phyloP scores from a whole-genome alignment of 2,329 filamentous ascomycete genomes.

The Alternaria rosae region DNA sequence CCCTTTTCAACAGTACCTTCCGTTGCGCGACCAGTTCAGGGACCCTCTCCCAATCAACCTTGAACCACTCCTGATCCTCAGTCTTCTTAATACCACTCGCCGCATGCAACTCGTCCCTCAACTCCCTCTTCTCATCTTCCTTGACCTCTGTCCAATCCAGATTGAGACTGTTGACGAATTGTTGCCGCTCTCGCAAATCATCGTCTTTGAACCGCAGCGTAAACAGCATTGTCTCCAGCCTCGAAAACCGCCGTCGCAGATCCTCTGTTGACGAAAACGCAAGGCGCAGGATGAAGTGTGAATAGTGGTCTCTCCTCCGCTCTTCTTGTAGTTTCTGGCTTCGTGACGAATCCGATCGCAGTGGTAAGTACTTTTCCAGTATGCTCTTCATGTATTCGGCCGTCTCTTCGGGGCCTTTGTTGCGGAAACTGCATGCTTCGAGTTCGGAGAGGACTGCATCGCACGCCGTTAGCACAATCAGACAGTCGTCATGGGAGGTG shows the following conservation, averaged over 20 bases:
- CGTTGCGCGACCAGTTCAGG: conserved; percentile 83
- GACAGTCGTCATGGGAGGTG: accelerated
- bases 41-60: conserved; percentile 93
- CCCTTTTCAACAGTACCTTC: conserved; percentile 75
- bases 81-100: conserved; percentile 61
- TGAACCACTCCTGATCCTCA: conserved; percentile 91
- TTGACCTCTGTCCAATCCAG: conserved; percentile 85
- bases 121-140: conserved; percentile 78
- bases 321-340: conserved; percentile 69
- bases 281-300: conserved; percentile 93
- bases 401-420: conserved; percentile 84
- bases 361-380: conserved; percentile 84
- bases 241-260: conserved; percentile 81
- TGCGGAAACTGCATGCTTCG: conserved; percentile 94
- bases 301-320: conserved; percentile 95
- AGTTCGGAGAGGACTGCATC: conserved; percentile 79
- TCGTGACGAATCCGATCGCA: conserved; percentile 76
- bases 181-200: conserved; percentile 72
- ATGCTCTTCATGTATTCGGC: conserved; percentile 82
- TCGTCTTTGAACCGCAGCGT: conserved; percentile 81
- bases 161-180: conserved; percentile 78
- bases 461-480: conserved; percentile 9
- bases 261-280: conserved; percentile 94
- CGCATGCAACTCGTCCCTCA: conserved; percentile 65
- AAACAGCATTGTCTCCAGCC: conserved; percentile 90